Base-by-base conservation (phyloP, 164 flowering plant species). In the Liriodendron chinense region DNA sequence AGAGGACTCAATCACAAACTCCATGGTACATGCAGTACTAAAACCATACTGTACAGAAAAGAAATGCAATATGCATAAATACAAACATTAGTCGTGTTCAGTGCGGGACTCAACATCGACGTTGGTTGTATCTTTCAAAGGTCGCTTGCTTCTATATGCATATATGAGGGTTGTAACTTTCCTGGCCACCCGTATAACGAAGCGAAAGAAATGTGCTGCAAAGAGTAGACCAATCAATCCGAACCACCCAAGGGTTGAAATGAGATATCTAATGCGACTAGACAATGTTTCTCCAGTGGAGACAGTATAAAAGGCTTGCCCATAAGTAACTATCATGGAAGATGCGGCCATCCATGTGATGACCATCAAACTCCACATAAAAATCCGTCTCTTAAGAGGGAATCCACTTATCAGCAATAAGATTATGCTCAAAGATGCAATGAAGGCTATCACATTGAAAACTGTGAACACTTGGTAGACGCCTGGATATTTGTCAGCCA, bases 311-410 rank as follows among this genome's bases (percentile, higher is more conserved):
- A 18, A 62, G 25, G 65, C 65, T 62, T 62, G 65, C 23, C 65
- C 65, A 22, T 62, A 62, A 62, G 22, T 62, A 9, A 62, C 65
- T 8, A 62, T 22, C 65, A 68, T 43, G 70, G 70, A 68, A 16
- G 48, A 68, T 2, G 23, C 70, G 13, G 70, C 43, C 20, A 68
- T 68, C 70, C 47, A 68, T 10, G 24, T 68, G 7, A 68, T 26
- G 16, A 43, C 47, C 70, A 68, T 68, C 47, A 68, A 26, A 7
- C 9, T 14, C 70, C 70, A 68, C 70, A 68, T 68, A 3, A 68
- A 25, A 68, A 14, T 3, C 47, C 47, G 34, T 20, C 70, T 12
- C 70, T 43, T 24, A 20, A 68, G 34, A 0, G 8, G 18, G 20
- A 25, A 25, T 13, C 47, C 70, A 23, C 70, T 69, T 7, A 49